Conservation (phyloP, 2,329 filamentous ascomycete genomes). For the Aurifilum marmelostoma region DNA sequence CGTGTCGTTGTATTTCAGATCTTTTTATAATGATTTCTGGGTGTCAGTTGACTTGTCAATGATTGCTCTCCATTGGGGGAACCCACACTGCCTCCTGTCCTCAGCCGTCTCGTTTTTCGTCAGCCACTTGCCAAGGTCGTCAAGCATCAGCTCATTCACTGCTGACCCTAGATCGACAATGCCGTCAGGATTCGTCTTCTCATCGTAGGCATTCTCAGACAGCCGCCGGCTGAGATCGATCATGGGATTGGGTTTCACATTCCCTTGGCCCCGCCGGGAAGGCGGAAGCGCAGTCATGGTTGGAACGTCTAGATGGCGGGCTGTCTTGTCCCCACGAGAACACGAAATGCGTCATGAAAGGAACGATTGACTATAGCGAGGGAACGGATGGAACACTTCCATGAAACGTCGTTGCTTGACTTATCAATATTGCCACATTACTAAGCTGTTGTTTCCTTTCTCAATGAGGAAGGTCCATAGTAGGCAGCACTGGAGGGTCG, state of each 20-base stretch:
- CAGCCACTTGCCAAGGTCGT: constrained; percentile 22
- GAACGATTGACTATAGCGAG: constrained; percentile 58
- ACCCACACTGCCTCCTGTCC: constrained; percentile 21
- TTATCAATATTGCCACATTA: constrained; percentile 45
- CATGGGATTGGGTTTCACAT: constrained; percentile 25
- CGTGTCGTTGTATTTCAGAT: constrained; percentile 26
- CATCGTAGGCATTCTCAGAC: constrained; percentile 20
- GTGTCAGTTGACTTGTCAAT: not conserved
- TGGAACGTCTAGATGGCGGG: not conserved
- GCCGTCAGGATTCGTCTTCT: constrained; percentile 20
- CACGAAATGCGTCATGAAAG: constrained; percentile 54
- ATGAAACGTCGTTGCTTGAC: constrained; percentile 55
- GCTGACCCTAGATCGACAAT: constrained; percentile 27
- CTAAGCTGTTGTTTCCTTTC: constrained; percentile 15
- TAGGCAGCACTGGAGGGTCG: too few relatives aligned
- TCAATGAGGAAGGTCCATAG: constrained; percentile 18
- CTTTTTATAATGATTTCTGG: not conserved
- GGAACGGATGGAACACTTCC: constrained; percentile 41
- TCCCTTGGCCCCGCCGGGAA: constrained; percentile 23
- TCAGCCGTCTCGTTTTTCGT: constrained; percentile 10
- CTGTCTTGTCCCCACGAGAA: constrained; percentile 31
- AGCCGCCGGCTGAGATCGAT: constrained; percentile 25
- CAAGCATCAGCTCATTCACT: constrained; percentile 23
- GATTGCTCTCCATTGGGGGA: not conserved
- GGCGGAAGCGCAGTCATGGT: constrained; percentile 25